Evolutionary conservation across 2,329 filamentous ascomycete species (phyloP).

Genomic region (Endoconidiophora polonica): DNA sequence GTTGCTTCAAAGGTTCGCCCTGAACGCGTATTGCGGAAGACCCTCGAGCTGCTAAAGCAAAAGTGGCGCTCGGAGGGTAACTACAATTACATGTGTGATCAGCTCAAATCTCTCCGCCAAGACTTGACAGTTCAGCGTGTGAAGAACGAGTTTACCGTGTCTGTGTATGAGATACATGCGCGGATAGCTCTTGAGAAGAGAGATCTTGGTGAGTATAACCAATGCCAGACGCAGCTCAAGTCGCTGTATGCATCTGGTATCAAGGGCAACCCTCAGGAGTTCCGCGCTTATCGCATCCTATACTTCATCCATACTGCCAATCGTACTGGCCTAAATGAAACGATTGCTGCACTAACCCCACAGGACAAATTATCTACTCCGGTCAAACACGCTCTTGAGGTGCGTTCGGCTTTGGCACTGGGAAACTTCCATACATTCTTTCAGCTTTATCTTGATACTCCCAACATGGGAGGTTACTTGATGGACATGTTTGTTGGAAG

Average conservation of each 20-base stretch:
- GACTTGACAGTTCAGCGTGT: slow-evolving; percentile 96
- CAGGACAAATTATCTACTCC: slow-evolving; percentile 77
- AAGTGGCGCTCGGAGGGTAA: slow-evolving; percentile 92
- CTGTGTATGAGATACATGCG: slow-evolving; percentile 93
- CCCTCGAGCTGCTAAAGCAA: slow-evolving; percentile 74
- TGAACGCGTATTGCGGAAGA: slow-evolving; percentile 60
- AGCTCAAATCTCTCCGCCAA: slow-evolving; percentile 97
- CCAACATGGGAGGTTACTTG: slow-evolving; percentile 93
- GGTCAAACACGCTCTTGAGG: slow-evolving; percentile 80
- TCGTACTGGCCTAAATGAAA: slow-evolving; percentile 93
- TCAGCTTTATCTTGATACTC: slow-evolving; percentile 82
- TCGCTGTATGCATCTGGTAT: slow-evolving; percentile 76
- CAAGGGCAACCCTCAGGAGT: slow-evolving; percentile 82
- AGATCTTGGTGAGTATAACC: slow-evolving; percentile 99
- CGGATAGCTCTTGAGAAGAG: slow-evolving; percentile 95
- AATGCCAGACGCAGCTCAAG: slow-evolving; percentile 96
- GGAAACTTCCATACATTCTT: slow-evolving; percentile 98
- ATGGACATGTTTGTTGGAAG: slow-evolving; percentile 98
- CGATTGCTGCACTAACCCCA: slow-evolving; percentile 94
- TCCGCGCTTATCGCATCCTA: slow-evolving; percentile 97
- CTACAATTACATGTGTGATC: slow-evolving; percentile 95
- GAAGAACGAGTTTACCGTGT: slow-evolving; percentile 90
- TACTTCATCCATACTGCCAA: slow-evolving; percentile 99
- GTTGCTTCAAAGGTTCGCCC: slow-evolving; percentile 81
- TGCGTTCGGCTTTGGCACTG: slow-evolving; percentile 78